A percentile compares a stretch with the other conserved stretches of the same genome.
phyloP scores from a whole-genome alignment of 2,329 filamentous ascomycete genomes.

The Fusarium oligoseptatum region DNA sequence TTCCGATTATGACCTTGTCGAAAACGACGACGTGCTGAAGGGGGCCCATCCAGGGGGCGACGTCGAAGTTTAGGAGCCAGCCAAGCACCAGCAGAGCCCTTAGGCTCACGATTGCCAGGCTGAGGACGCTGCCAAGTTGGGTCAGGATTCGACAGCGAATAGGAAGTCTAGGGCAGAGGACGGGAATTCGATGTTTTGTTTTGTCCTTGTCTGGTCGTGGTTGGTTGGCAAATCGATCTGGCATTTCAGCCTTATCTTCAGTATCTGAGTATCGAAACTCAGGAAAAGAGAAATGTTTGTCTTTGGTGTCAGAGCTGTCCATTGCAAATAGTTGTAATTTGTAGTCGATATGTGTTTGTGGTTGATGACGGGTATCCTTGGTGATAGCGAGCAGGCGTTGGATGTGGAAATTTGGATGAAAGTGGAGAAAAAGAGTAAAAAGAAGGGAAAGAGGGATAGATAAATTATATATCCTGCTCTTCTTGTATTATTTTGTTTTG shows the following conservation, averaged over 20 bases:
- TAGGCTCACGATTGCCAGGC: neutral
- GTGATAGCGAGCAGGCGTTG: too few species aligned
- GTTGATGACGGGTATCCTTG: too few species aligned
- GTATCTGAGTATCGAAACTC: neutral
- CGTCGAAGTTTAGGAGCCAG: neutral
- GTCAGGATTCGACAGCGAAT: neutral
- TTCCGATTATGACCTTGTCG: neutral
- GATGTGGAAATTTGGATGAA: neutral
- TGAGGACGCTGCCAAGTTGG: neutral
- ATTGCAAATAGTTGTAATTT: neutral
- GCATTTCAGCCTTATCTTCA: neutral
- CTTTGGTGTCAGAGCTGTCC: neutral
- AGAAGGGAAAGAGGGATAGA: neutral
- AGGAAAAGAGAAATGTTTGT: neutral
- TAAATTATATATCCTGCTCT: neutral
- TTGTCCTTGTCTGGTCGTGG: neutral
- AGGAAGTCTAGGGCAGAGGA: neutral
- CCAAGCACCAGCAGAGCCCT: neutral
- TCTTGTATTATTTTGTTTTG: neutral
- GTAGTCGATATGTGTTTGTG: neutral
- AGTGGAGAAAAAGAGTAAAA: neutral
- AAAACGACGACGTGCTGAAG: neutral
- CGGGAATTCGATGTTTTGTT: neutral
- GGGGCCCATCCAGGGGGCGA: neutral
- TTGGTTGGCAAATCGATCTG: neutral